Base-by-base conservation (phyloP, 495 filamentous ascomycete genomes). In the Baudoinia panamericana region DNA sequence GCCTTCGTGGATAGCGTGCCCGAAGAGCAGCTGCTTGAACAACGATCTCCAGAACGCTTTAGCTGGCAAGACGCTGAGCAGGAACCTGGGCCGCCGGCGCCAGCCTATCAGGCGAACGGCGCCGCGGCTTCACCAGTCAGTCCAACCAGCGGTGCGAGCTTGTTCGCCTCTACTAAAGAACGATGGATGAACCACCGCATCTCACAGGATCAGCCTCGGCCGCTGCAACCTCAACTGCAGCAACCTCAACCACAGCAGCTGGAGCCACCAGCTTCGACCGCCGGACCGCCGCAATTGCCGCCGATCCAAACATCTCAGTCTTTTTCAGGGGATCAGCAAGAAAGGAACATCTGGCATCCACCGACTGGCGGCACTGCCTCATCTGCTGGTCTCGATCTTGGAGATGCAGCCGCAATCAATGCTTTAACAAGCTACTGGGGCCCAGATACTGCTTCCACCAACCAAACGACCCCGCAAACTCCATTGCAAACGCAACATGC, bases 351-450 rank as follows among this genome's bases (percentile, higher is more conserved):
- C 23, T 5, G 36, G 15, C 36, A 41, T 2, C 39, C 39, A 5
- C 21, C 7, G 12, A 43, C 41, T 4, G 41, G n/a, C 25, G 26
- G 13, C 8, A 36, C 21, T 20, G 31, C 40, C 13, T 50, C 46
- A 13, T 45, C 46, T 3, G 31, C 46, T 17, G 46, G 40, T 18
- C 5, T 50, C 10, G 46, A 43, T 23, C 10, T 38, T 2, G 42
- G 15, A 4, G 36, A 45, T 40, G 35, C 47, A 12, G 47, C 28
- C 6, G 42, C 35, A 4, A 20, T 50, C 16, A 36, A n/a, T 5
- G 41, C 47, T 0, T 10, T 46, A 1, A 37, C 35, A 20, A 13
- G 15, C 10, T 50, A 29, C 30, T 45, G 44, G 47, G 47, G 41
- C 25, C 41, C 41, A 4, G 47, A 46, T 12, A 29, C 17, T 22